These are phyloP conservation scores for Fraxinus anomala DNA, from an alignment of 257 asterid species.

Conservation along the genomic window DNA sequence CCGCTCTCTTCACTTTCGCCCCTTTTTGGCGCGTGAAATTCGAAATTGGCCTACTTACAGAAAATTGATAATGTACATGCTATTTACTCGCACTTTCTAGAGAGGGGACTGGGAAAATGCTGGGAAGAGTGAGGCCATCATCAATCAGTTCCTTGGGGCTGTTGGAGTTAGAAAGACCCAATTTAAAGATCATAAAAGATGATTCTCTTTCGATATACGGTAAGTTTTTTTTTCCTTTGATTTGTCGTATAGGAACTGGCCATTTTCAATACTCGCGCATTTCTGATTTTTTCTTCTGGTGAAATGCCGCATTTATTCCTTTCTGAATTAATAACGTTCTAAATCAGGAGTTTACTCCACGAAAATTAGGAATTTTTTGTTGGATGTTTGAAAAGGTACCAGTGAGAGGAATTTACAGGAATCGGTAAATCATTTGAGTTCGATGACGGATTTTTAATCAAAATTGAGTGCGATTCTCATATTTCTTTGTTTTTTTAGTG, in stretches of 20 bases:
- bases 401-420: background rate
- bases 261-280: background rate
- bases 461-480: background rate
- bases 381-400: background rate
- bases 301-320: background rate
- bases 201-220: constrained; percentile 82
- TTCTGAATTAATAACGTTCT: background rate
- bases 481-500: background rate
- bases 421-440: background rate
- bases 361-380: background rate
- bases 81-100: background rate
- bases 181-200: constrained; percentile 61
- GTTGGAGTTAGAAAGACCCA: constrained; percentile 62
- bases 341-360: no score
- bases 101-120: constrained; percentile 31
- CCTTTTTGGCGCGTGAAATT: background rate
- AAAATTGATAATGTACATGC: background rate
- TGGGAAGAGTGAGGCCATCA: constrained; percentile 67
- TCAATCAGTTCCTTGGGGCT: constrained; percentile 55
- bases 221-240: constrained; percentile 14
- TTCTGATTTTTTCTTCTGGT: background rate
- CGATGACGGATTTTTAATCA: background rate
- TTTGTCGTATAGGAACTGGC: background rate
- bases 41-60: background rate
- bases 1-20: background rate